Conservation (phyloP, 441 rosid species). For the Geranium incanum region DNA sequence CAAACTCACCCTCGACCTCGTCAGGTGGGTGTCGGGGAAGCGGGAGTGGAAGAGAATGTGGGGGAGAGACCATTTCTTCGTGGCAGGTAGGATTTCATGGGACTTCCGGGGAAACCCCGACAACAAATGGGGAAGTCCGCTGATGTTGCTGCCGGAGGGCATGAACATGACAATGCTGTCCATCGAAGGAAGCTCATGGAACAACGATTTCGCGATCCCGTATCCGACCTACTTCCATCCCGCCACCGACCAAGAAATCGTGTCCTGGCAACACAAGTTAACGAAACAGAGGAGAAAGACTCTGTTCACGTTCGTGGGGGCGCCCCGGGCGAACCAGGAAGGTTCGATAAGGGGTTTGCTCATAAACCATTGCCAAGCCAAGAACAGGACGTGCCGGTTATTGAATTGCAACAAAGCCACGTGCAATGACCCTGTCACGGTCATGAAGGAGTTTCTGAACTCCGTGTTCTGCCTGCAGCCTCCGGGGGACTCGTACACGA, state of each 20-base stretch:
- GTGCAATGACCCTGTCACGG: conserved; percentile 41
- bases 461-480: conserved; percentile 79
- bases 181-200: conserved; percentile 64
- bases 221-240: conserved; percentile 84
- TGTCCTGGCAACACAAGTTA: conserved; percentile 55
- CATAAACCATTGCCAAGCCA: conserved; percentile 52
- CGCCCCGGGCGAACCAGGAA: conserved; percentile 38
- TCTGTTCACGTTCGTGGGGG: conserved; percentile 63
- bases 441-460: conserved; percentile 50
- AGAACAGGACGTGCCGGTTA: conserved; percentile 48
- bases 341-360: conserved; percentile 51
- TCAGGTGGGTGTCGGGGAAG: conserved; percentile 52
- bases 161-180: conserved; percentile 61
- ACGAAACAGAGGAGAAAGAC: conserved; percentile 34
- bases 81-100: conserved; percentile 78
- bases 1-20: conserved; percentile 35
- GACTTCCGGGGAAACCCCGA: conserved; percentile 61
- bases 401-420: conserved; percentile 38
- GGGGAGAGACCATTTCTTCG: conserved; percentile 76
- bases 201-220: conserved; percentile 68
- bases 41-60: conserved; percentile 62
- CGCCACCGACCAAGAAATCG: conserved; percentile 38
- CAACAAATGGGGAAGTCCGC: conserved; percentile 62
- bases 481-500: conserved; percentile 68
- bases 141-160: conserved; percentile 55